Conservation (phyloP, 176 grass and related monocot genomes). For the Eragrostis curvula region DNA sequence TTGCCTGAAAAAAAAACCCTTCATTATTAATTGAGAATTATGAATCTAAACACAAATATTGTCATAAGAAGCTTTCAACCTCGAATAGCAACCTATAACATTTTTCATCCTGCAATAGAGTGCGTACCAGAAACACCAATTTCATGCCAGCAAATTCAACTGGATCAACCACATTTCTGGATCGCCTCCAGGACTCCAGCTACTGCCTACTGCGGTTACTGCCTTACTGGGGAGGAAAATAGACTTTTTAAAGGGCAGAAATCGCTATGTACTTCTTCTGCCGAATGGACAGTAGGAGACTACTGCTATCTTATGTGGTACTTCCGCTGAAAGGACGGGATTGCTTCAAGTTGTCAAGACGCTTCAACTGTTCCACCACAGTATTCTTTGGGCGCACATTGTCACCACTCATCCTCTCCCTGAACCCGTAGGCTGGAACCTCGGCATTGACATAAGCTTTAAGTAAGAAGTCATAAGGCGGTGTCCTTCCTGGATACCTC, state of each 20-base stretch:
- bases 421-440: constrained; percentile 64
- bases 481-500: constrained; percentile 38
- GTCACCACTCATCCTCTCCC: constrained; percentile 70
- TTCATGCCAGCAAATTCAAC: not conserved
- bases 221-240: too few species aligned
- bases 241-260: too few species aligned
- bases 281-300: too few species aligned
- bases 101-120: not conserved
- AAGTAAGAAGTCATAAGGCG: constrained; percentile 64
- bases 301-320: too few species aligned
- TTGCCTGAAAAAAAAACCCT: not conserved
- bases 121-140: not conserved
- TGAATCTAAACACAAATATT: not conserved
- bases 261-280: too few species aligned
- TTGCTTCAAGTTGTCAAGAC: constrained; percentile 43
- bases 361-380: constrained; percentile 24
- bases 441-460: constrained; percentile 68
- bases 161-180: not conserved
- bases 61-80: not conserved
- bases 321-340: too few species aligned
- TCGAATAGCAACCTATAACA: not conserved
- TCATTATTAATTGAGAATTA: not conserved
- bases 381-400: constrained; percentile 36
- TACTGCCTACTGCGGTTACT: too few species aligned
- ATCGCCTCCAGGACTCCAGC: too few species aligned